These are phyloP conservation scores for Komagataella populi DNA, from an alignment of 805 yeast genomes.

Conservation along the genomic window DNA sequence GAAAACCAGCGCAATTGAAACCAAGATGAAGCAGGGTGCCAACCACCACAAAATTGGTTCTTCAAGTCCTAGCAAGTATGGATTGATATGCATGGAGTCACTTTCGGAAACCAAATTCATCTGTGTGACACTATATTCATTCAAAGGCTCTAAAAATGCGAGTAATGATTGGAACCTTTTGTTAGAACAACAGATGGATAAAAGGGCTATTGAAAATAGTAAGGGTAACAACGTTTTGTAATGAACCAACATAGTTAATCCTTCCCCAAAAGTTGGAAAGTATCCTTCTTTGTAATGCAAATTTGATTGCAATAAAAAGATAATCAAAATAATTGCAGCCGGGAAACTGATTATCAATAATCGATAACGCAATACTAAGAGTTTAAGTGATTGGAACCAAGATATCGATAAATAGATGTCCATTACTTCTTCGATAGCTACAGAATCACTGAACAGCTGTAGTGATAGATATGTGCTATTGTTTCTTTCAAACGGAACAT, in stretches of 20 bases:
- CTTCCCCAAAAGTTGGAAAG: constrained; percentile 31
- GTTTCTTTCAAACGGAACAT: constrained; percentile 14
- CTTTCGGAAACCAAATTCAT: constrained; percentile 22
- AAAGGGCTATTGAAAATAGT: constrained; percentile 14
- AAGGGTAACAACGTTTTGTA: constrained; percentile 14
- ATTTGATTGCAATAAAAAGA: constrained; percentile 40
- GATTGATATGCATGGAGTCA: constrained; percentile 27
- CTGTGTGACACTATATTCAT: constrained; percentile 29
- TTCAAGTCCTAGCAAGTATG: constrained; percentile 56
- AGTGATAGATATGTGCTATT: constrained; percentile 18
- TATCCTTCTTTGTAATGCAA: constrained; percentile 22
- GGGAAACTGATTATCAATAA: constrained; percentile 63
- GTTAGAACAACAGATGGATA: constrained; percentile 25
- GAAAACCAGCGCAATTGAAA: constrained; percentile 30
- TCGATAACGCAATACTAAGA: constrained; percentile 66
- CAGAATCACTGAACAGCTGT: constrained; percentile 34
- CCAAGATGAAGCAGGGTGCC: constrained; percentile 40
- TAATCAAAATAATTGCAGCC: constrained; percentile 38
- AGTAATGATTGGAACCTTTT: constrained; percentile 23
- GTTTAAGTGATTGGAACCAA: constrained; percentile 44
- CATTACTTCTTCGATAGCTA: constrained; percentile 18
- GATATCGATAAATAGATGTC: constrained; percentile 35
- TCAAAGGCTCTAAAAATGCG: constrained; percentile 38
- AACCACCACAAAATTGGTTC: constrained; percentile 40
- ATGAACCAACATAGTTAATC: constrained; percentile 24